Conservation (phyloP, 2,329 filamentous ascomycete genomes). For the Macrophomina phaseolina region DNA sequence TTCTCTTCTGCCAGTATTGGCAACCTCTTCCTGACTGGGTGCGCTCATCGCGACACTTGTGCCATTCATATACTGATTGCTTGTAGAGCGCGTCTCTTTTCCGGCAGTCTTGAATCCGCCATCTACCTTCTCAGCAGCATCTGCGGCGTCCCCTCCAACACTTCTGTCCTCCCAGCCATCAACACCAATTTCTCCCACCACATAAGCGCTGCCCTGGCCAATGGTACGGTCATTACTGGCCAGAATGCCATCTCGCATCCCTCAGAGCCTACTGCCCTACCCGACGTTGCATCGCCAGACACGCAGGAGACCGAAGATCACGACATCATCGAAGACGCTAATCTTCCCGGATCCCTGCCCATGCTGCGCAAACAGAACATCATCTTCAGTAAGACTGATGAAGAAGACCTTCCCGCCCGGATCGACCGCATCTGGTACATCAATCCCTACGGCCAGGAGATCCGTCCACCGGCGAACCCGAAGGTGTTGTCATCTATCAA, state of each 20-base stretch:
- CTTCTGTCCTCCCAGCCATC: slow-evolving; percentile 84
- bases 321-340: slow-evolving; percentile 77
- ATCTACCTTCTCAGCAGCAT: slow-evolving; percentile 90
- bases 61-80: slow-evolving; percentile 58
- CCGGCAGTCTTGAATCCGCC: slow-evolving; percentile 88
- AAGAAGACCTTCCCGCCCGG: slow-evolving; percentile 76
- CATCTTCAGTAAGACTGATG: slow-evolving; percentile 75
- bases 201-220: slow-evolving; percentile 80
- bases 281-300: slow-evolving; percentile 35
- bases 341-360: slow-evolving; percentile 79
- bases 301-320: slow-evolving; percentile 54
- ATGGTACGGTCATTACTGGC: slow-evolving; percentile 81
- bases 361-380: slow-evolving; percentile 82
- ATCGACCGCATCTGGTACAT: slow-evolving; percentile 95
- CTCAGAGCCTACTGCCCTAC: slow-evolving; percentile 63
- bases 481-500: slow-evolving; percentile 73
- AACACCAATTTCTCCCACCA: slow-evolving; percentile 96
- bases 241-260: slow-evolving; percentile 95
- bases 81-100: slow-evolving; percentile 75
- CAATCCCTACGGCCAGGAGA: slow-evolving; percentile 97
- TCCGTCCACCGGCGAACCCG: slow-evolving; percentile 81
- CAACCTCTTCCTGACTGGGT: slow-evolving; percentile 58
- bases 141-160: slow-evolving; percentile 77
- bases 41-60: slow-evolving; percentile 35
- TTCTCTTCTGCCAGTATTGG: slow-evolving; percentile 58